Conservation (phyloP, 257 asterid genomes). For the Primulina tabacum region DNA sequence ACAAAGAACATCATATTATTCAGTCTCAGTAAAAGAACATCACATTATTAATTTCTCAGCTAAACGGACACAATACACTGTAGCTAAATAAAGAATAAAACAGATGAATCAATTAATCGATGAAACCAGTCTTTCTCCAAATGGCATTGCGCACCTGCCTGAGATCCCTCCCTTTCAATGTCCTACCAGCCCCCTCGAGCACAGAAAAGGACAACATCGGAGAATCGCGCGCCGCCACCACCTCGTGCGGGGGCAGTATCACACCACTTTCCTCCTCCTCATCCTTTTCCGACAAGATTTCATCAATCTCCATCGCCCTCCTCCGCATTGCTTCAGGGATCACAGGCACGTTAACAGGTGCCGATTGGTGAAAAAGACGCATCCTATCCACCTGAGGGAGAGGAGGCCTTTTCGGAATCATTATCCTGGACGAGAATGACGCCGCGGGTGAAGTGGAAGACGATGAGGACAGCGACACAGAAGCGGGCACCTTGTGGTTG, state of each 20-base stretch:
- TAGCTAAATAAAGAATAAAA: constrained; percentile 2
- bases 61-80: not conserved
- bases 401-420: constrained; percentile 52
- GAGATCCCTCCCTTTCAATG: constrained; percentile 75
- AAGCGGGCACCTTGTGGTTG: constrained; percentile 58
- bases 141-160: constrained; percentile 72
- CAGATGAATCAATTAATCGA: constrained; percentile 38
- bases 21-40: not conserved
- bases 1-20: not conserved
- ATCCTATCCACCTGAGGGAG: constrained; percentile 23
- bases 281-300: constrained; percentile 34
- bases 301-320: constrained; percentile 37
- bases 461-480: constrained; percentile 43
- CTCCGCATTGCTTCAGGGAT: constrained; percentile 40
- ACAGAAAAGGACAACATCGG: constrained; percentile 59
- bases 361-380: constrained; percentile 44
- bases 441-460: constrained; percentile 38
- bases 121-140: constrained; percentile 66
- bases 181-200: constrained; percentile 74
- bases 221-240: constrained; percentile 47
- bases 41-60: not conserved
- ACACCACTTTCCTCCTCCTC: constrained; percentile 25
- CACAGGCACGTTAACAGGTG: constrained; percentile 66
- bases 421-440: constrained; percentile 34
- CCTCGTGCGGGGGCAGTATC: constrained; percentile 64